These are phyloP conservation scores for Rosa persica DNA, from an alignment of 306 rosid species.

Conservation along the genomic window DNA sequence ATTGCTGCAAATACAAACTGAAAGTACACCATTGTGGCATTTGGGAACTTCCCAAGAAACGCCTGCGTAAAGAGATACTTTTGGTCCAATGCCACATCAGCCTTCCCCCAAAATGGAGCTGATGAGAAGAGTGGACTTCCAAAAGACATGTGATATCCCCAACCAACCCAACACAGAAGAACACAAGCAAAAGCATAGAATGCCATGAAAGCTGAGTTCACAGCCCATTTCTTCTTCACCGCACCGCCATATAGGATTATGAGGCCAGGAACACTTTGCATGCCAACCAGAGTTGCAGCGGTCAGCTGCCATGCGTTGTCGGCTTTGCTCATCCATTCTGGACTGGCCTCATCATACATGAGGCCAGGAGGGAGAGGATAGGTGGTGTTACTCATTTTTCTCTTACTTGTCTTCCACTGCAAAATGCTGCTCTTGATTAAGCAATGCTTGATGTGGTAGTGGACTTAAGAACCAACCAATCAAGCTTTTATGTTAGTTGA, in stretches of 20 bases:
- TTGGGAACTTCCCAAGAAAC: slow-evolving; percentile 29
- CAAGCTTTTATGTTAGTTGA: slow-evolving; percentile 11
- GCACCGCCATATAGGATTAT: slow-evolving; percentile 42
- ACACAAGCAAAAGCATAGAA: slow-evolving; percentile 48
- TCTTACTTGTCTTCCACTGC: background rate
- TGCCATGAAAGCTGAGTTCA: slow-evolving; percentile 50
- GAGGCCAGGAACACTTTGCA: slow-evolving; percentile 49
- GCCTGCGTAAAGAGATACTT: background rate
- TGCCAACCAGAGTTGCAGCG: slow-evolving; percentile 43
- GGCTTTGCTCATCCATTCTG: slow-evolving; percentile 47
- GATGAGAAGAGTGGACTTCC: slow-evolving; percentile 14
- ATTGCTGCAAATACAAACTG: slow-evolving; percentile 52
- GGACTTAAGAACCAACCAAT: background rate
- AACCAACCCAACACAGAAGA: slow-evolving; percentile 43
- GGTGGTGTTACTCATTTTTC: slow-evolving; percentile 16
- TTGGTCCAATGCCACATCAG: slow-evolving; percentile 31
- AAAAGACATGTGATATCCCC: slow-evolving; percentile 45
- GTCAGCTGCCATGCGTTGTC: slow-evolving; percentile 55
- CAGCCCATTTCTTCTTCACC: slow-evolving; percentile 54
- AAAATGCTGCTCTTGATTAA: background rate
- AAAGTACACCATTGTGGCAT: slow-evolving; percentile 43
- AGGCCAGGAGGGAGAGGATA: slow-evolving; percentile 27
- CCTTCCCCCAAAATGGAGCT: slow-evolving; percentile 34
- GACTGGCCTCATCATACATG: slow-evolving; percentile 3
- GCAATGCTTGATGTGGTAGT: background rate